Percentiles rank a stretch among this genome's conserved stretches.
Conservation (phyloP, 1,139 yeast genomes). For the Tardiomyces blankii region DNA sequence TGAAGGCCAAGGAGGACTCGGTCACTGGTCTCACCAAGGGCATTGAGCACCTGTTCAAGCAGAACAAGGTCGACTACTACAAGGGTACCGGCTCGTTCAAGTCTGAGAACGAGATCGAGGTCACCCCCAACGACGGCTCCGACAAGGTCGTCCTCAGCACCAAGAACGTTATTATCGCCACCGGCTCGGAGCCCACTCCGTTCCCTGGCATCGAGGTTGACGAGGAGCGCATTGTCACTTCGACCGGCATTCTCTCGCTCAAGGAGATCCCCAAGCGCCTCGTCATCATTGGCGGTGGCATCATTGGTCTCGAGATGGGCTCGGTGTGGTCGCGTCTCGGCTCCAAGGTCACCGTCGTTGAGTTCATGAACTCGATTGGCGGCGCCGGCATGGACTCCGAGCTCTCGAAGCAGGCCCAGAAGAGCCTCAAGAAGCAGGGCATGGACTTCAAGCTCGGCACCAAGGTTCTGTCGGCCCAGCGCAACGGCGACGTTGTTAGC, state of each 20-base stretch:
- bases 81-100: constrained; percentile 89
- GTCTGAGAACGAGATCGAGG: constrained; percentile 67
- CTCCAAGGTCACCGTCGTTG: constrained; percentile 87
- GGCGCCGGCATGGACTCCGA: constrained; percentile 95
- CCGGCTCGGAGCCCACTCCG: constrained; percentile 97
- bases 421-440: constrained; percentile 89
- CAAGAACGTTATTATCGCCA: constrained; percentile 86
- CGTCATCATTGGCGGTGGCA: constrained; percentile 98
- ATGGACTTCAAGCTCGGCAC: constrained; percentile 86
- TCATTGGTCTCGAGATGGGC: constrained; percentile 98
- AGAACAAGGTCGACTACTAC: constrained; percentile 87
- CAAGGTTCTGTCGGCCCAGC: constrained; percentile 76
- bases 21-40: constrained; percentile 89
- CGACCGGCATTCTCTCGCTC: constrained; percentile 83
- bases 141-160: constrained; percentile 60
- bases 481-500: constrained; percentile 89
- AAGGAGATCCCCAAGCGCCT: constrained; percentile 84
- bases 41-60: constrained; percentile 88
- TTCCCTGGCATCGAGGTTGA: constrained; percentile 97
- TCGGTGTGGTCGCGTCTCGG: constrained; percentile 96
- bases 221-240: constrained; percentile 93
- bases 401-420: constrained; percentile 82
- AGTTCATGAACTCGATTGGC: constrained; percentile 84
- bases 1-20: constrained; percentile 85
- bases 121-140: constrained; percentile 80